These are phyloP conservation scores for Fomitopsis betulina DNA, from an alignment of 1,284 basidiomycete species.

Conservation along the genomic window DNA sequence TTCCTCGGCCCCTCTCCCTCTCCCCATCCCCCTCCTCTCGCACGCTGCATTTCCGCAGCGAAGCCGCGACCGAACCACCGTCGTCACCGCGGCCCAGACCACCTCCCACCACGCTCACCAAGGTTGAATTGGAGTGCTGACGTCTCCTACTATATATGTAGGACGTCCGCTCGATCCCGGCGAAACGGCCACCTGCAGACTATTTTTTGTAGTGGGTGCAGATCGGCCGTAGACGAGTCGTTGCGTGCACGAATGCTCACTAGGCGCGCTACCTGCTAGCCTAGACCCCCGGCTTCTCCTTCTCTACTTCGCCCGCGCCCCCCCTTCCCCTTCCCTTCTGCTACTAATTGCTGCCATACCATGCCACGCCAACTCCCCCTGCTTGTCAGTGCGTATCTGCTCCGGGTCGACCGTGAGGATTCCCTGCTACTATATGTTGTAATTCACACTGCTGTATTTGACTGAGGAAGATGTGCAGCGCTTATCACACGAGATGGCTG, in stretches of 20 bases:
- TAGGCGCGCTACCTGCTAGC: not conserved
- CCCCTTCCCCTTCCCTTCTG: not conserved
- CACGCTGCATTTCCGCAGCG: not conserved
- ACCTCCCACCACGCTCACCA: not conserved
- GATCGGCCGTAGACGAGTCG: not conserved
- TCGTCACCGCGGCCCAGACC: not conserved
- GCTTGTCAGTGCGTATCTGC: not conserved
- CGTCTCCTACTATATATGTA: conserved; percentile 25
- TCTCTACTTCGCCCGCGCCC: not conserved
- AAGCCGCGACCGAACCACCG: not conserved
- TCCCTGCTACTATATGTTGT: not conserved
- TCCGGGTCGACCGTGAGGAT: not conserved
- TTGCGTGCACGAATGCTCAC: not conserved
- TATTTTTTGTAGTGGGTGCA: conserved; percentile 56
- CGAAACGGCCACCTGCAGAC: conserved; percentile 85
- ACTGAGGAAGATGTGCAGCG: not conserved
- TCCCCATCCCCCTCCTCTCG: not conserved
- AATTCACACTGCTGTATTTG: not conserved
- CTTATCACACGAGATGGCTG: not conserved
- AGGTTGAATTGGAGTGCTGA: conserved; percentile 11
- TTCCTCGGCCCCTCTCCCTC: conserved; percentile 8
- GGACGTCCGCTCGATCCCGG: conserved; percentile 84
- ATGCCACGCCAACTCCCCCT: not conserved
- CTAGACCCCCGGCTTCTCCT: not conserved
- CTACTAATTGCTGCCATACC: not conserved